Evolutionary conservation across 768 basidiomycete genomes (phyloP).

Genomic region (Pleurotus cornucopiae): DNA sequence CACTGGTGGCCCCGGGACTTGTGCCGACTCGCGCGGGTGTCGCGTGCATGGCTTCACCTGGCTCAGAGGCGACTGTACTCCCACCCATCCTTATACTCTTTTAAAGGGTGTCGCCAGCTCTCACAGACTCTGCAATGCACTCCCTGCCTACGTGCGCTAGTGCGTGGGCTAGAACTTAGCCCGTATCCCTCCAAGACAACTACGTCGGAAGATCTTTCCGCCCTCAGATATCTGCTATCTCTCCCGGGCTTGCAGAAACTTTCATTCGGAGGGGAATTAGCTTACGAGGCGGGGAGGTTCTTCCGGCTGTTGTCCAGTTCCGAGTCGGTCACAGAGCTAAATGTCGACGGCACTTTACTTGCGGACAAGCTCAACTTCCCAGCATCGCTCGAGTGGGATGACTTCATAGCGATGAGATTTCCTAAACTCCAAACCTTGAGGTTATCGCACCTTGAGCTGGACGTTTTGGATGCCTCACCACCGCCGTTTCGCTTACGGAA

Average conservation of each 20-base stretch:
- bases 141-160: slow-evolving; percentile 27
- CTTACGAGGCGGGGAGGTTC: slow-evolving; percentile 44
- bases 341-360: slow-evolving; percentile 41
- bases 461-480: slow-evolving; percentile 24
- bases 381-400: slow-evolving; percentile 53
- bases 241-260: slow-evolving; percentile 38
- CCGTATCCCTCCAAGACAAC: slow-evolving; percentile 18
- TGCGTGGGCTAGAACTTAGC: slow-evolving; percentile 38
- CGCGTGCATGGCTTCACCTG: slow-evolving; percentile 41
- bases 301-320: slow-evolving; percentile 36
- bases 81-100: slow-evolving; percentile 36
- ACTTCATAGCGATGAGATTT: slow-evolving; percentile 42
- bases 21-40: slow-evolving; percentile 43
- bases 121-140: slow-evolving; percentile 37
- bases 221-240: slow-evolving; percentile 36
- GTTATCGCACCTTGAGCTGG: slow-evolving; percentile 39
- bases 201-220: slow-evolving; percentile 24
- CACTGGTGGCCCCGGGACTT: slow-evolving; percentile 56
- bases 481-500: slow-evolving; percentile 24
- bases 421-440: slow-evolving; percentile 36
- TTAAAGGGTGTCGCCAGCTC: slow-evolving; percentile 35
- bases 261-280: slow-evolving; percentile 43
- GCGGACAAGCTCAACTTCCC: slow-evolving; percentile 11
- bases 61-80: slow-evolving; percentile 42
- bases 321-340: slow-evolving; percentile 35